phyloP scores from a whole-genome alignment of 148 eudicot species.

The Vaccinium corymbosum region DNA sequence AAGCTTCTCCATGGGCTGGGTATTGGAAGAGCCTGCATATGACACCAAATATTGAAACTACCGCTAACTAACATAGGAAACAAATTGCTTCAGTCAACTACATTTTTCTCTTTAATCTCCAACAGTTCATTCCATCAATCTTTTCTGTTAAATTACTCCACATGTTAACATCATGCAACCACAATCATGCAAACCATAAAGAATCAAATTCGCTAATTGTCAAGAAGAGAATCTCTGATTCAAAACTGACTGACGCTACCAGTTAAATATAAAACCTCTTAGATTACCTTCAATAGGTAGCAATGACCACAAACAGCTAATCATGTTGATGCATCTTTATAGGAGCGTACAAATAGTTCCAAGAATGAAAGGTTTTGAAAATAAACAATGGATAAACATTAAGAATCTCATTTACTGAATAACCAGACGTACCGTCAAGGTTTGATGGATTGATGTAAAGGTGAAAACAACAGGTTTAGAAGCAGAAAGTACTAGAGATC shows the following conservation, averaged over 20 bases:
- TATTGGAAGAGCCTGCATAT: not conserved
- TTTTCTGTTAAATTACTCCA: not conserved
- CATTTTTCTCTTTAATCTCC: not conserved
- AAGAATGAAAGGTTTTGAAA: not conserved
- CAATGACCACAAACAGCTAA: not conserved
- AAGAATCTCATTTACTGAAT: not conserved
- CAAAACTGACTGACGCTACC: not conserved
- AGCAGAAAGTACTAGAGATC: not conserved
- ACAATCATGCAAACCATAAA: not conserved
- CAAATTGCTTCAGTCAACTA: not conserved
- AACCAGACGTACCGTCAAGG: not conserved
- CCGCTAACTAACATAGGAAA: not conserved
- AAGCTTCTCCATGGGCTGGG: not conserved
- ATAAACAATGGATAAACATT: not conserved
- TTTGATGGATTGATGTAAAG: not conserved
- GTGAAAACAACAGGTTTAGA: not conserved
- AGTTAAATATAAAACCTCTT: not conserved
- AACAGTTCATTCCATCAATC: not conserved
- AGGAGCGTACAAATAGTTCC: not conserved
- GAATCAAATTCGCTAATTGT: not conserved
- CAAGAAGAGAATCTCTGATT: not conserved
- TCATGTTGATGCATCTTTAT: not conserved
- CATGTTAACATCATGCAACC: conserved; percentile 5
- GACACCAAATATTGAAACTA: not conserved
- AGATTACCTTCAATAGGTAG: not conserved